phyloP scores from a whole-genome alignment of 2,329 filamentous ascomycete species.

The Penicillium polonicum region DNA sequence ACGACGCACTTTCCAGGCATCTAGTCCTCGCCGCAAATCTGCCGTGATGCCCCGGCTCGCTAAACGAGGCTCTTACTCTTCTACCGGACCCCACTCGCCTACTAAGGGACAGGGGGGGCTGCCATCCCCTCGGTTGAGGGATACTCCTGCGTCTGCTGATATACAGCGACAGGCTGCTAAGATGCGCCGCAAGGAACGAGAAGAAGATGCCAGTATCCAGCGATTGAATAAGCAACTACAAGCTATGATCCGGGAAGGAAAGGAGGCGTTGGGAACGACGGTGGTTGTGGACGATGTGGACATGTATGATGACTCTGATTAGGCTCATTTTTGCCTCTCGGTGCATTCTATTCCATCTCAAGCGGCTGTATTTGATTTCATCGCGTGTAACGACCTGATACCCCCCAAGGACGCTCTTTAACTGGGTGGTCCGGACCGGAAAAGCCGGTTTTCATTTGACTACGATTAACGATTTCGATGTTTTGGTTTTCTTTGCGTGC shows the following conservation, averaged over 20 bases:
- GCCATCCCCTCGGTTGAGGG: slow-evolving; percentile 32
- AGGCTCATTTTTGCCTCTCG: background rate
- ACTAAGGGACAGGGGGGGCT: slow-evolving; percentile 20
- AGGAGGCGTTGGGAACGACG: slow-evolving; percentile 76
- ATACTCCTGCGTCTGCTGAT: slow-evolving; percentile 51
- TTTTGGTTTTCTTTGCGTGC: slow-evolving; percentile 7
- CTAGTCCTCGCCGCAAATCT: slow-evolving; percentile 27
- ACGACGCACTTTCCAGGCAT: slow-evolving; percentile 23
- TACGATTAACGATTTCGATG: slow-evolving; percentile 24
- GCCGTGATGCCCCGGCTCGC: slow-evolving; percentile 26
- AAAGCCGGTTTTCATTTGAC: slow-evolving; percentile 10
- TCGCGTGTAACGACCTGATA: slow-evolving; percentile 25
- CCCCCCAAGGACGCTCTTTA: slow-evolving; percentile 19
- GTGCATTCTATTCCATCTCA: background rate
- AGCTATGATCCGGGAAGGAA: slow-evolving; percentile 85
- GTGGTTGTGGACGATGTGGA: slow-evolving; percentile 60
- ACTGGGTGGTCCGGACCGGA: slow-evolving; percentile 9
- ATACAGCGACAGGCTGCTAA: slow-evolving; percentile 72
- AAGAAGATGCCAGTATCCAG: slow-evolving; percentile 75
- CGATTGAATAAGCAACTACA: slow-evolving; percentile 76
- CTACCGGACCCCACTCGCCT: slow-evolving; percentile 26
- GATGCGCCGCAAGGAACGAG: slow-evolving; percentile 69
- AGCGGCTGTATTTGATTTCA: slow-evolving; percentile 6
- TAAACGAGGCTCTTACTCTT: slow-evolving; percentile 24
- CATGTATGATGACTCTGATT: slow-evolving; percentile 38